Percentiles rank a stretch among this genome's conserved stretches.
Evolutionary conservation across 116 monocot genomes (phyloP).

Genomic region (Posidonia oceanica): DNA sequence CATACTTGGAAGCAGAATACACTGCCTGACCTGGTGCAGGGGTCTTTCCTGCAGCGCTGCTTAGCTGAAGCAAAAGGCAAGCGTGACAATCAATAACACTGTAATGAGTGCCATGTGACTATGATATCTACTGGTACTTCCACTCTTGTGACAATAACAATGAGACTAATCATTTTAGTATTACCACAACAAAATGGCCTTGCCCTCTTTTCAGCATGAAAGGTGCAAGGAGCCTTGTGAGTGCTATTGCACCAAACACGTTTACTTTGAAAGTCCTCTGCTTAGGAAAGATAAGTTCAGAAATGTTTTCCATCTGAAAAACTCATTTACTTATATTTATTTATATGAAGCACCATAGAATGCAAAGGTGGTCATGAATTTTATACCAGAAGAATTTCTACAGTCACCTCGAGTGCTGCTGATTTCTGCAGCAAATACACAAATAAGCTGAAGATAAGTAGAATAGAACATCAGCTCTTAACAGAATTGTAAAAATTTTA

Average conservation of each 20-base stretch:
- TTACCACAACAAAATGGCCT: conserved; percentile 96
- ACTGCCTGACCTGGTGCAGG: conserved; percentile 95
- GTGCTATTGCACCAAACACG: conserved; percentile 77
- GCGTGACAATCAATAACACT: background rate
- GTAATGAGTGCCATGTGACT: background rate
- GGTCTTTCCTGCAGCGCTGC: conserved; percentile 94
- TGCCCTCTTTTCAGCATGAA: conserved; percentile 78
- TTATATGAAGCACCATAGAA: background rate
- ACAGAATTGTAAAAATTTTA: background rate
- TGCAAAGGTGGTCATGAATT: conserved; percentile 1
- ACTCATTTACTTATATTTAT: no score
- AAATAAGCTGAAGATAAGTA: background rate
- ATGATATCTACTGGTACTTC: background rate
- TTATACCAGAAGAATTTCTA: conserved; percentile 53
- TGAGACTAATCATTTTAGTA: background rate
- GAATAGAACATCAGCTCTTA: background rate
- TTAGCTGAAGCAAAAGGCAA: conserved; percentile 52
- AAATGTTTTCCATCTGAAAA: background rate
- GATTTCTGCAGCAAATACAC: conserved; percentile 45
- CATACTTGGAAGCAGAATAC: conserved; percentile 93
- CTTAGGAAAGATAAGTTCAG: conserved; percentile 4
- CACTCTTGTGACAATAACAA: background rate
- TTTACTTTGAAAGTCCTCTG: conserved; percentile 75
- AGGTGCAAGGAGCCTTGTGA: conserved; percentile 81
- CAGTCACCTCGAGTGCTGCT: conserved; percentile 61